phyloP scores from a whole-genome alignment of 2,329 filamentous ascomycete species.

The Cryphonectria radicalis region DNA sequence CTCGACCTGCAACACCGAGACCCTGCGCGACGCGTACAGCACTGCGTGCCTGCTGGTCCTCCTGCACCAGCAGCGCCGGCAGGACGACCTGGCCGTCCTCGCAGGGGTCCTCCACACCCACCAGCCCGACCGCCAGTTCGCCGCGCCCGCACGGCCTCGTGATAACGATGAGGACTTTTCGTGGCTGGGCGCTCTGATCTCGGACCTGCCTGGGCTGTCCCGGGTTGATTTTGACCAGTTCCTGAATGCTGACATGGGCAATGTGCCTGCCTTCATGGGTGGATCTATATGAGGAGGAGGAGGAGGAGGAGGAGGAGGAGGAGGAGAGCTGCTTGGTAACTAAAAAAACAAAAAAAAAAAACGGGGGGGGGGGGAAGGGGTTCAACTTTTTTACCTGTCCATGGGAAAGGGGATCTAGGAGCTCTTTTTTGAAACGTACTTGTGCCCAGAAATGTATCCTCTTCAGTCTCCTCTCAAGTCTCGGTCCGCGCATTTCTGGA shows the following conservation, averaged over 20 bases:
- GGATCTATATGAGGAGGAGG: slow-evolving; percentile 13
- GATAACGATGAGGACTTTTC: slow-evolving; percentile 41
- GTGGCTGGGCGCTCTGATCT: slow-evolving; percentile 48
- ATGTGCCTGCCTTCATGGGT: slow-evolving; percentile 18
- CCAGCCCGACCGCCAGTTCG: slow-evolving; percentile 36
- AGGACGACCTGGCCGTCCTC: slow-evolving; percentile 46
- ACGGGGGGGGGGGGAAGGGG: too few relatives aligned
- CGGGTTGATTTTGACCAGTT: slow-evolving; percentile 49
- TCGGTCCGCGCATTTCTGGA: neutral
- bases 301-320: too few relatives aligned
- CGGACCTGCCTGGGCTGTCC: slow-evolving; percentile 49
- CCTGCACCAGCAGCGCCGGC: slow-evolving; percentile 55
- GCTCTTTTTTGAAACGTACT: neutral
- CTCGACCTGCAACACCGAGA: slow-evolving; percentile 48
- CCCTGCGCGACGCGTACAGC: slow-evolving; percentile 57
- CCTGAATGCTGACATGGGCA: slow-evolving; percentile 29
- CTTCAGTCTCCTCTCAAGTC: neutral
- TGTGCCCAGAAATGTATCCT: neutral
- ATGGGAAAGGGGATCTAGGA: neutral
- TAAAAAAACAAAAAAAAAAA: too few relatives aligned
- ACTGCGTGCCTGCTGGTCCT: slow-evolving; percentile 58
- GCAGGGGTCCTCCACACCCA: slow-evolving; percentile 44
- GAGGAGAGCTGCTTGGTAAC: neutral
- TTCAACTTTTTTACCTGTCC: neutral
- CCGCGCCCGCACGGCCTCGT: slow-evolving; percentile 2